phyloP scores from a whole-genome alignment of 345 rosid genomes.

The Excoecaria cochinchinensis region DNA sequence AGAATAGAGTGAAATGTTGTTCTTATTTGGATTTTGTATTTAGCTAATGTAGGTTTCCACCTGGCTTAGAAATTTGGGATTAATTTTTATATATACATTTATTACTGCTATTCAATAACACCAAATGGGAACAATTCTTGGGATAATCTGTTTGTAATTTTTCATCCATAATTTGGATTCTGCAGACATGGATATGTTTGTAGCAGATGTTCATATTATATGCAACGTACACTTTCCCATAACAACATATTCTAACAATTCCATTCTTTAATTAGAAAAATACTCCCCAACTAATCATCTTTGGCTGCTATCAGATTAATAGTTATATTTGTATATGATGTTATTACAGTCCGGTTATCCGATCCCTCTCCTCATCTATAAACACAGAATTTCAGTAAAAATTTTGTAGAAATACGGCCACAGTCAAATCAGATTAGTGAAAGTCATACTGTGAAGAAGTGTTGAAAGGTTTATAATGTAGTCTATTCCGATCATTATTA shows the following conservation, averaged over 20 bases:
- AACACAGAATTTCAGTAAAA: no score
- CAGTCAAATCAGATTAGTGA: no score
- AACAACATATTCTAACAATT: not conserved
- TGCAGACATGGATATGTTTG: not conserved
- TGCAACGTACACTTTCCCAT: not conserved
- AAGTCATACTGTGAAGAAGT: no score
- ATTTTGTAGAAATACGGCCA: no score
- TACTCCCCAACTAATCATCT: no score
- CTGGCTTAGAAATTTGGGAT: not conserved
- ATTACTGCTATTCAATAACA: not conserved
- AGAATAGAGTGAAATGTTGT: constrained; percentile 7
- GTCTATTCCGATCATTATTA: no score
- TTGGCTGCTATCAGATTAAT: no score
- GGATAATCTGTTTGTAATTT: constrained; percentile 1
- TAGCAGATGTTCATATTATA: not conserved
- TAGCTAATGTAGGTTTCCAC: not conserved
- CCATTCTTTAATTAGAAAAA: no score
- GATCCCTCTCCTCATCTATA: no score
- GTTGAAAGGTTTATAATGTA: no score
- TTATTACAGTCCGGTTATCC: no score
- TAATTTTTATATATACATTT: not conserved
- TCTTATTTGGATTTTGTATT: not conserved
- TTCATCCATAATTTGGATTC: not conserved
- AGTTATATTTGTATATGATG: no score
- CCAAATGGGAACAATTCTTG: constrained; percentile 5